These are phyloP conservation scores for Taphrina pruni DNA, from an alignment of 1,139 yeast genomes.

Conservation along the genomic window DNA sequence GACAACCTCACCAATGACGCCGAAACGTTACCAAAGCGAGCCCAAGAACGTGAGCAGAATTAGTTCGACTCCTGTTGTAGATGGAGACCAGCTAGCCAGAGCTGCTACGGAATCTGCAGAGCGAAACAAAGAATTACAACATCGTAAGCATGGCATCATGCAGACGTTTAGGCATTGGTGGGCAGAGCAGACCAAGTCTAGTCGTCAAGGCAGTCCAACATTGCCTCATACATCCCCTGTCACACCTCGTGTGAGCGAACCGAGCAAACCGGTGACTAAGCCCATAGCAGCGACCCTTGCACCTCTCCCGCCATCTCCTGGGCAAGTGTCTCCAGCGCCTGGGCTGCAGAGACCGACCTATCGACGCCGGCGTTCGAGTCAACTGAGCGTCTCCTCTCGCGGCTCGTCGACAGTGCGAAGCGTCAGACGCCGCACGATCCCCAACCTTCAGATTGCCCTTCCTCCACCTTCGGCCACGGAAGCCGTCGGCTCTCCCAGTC, in stretches of 20 bases:
- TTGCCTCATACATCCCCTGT: neutral
- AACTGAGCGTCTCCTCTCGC: slow-evolving; percentile 15
- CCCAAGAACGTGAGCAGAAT: neutral
- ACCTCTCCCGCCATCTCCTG: neutral
- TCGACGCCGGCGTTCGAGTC: slow-evolving; percentile 26
- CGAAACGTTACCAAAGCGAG: slow-evolving; percentile 8
- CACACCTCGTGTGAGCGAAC: neutral
- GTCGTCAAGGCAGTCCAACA: slow-evolving; percentile 2
- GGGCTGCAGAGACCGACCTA: slow-evolving; percentile 10
- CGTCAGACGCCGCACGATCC: slow-evolving; percentile 1
- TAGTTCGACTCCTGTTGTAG: neutral
- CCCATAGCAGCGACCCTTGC: neutral
- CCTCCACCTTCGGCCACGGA: slow-evolving; percentile 9
- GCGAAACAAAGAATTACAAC: slow-evolving; percentile 18
- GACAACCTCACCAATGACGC: neutral
- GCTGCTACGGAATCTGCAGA: slow-evolving; percentile 6
- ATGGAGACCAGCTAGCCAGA: neutral
- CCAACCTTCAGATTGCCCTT: neutral
- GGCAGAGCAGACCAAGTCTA: slow-evolving; percentile 28
- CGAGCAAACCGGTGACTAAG: neutral
- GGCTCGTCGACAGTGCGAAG: slow-evolving; percentile 9
- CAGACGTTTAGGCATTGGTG: slow-evolving; percentile 32
- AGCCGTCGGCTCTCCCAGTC: slow-evolving; percentile 23
- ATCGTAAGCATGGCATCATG: slow-evolving; percentile 28
- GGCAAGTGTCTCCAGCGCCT: neutral